Conservation (phyloP, 2,329 filamentous ascomycete genomes). For the Fusarium albidum region DNA sequence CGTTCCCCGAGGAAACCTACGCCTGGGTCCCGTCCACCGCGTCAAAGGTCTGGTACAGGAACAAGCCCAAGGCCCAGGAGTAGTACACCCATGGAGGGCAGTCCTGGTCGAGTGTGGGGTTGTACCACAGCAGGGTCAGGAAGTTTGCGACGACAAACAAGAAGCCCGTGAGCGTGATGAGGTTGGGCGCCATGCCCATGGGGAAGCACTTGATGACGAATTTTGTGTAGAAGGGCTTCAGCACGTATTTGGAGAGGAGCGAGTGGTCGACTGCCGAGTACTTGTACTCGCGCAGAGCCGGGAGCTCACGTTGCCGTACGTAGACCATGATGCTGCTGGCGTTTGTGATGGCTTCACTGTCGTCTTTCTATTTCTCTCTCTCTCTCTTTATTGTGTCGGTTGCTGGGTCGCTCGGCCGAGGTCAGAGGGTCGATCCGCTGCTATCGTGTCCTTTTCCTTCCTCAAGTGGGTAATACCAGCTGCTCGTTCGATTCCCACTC, state of each 20-base stretch:
- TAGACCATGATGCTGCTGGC: constrained; percentile 75
- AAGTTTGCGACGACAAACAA: constrained; percentile 89
- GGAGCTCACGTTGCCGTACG: constrained; percentile 89
- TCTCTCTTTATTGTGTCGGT: constrained; percentile 1
- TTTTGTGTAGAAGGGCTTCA: constrained; percentile 98
- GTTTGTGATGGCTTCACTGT: constrained; percentile 37
- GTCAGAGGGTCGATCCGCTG: constrained; percentile 11
- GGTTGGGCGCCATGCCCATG: constrained; percentile 88
- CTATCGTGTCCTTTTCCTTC: constrained; percentile 29
- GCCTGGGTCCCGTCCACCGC: constrained; percentile 95
- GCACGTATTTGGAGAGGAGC: constrained; percentile 86
- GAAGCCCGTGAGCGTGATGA: constrained; percentile 92
- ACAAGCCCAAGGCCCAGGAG: constrained; percentile 87
- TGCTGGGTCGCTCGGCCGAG: constrained; percentile 6
- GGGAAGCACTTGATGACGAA: constrained; percentile 95
- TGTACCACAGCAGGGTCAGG: constrained; percentile 93
- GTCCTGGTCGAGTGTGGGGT: constrained; percentile 90
- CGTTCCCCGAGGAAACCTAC: constrained; percentile 58
- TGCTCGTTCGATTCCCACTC: constrained; percentile 24
- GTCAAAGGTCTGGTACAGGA: constrained; percentile 98
- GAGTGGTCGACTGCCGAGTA: constrained; percentile 94
- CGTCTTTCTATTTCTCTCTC: not conserved
- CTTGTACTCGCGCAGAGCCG: constrained; percentile 92
- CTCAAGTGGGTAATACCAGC: constrained; percentile 19
- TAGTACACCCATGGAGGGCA: constrained; percentile 96